These are phyloP conservation scores for Phytopythium vexans DNA, from an alignment of 352 stramenopile genomes.

Conservation along the genomic window DNA sequence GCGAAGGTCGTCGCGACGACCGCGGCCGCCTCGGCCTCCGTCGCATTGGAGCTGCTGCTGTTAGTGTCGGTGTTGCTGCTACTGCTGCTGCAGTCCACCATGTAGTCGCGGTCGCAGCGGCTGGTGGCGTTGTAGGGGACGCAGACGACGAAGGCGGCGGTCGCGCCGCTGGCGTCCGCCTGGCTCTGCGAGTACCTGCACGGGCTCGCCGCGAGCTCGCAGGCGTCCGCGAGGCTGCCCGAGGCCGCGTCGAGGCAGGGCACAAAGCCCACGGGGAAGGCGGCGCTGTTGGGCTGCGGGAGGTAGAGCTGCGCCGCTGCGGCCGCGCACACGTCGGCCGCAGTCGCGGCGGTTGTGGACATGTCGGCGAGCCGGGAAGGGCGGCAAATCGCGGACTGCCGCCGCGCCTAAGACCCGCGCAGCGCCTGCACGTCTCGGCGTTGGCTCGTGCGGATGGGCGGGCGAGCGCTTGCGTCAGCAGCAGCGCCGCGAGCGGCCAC, in stretches of 20 bases:
- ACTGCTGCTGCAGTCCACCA: slow-evolving; percentile 1
- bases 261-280: background rate
- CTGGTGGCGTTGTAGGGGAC: slow-evolving; percentile 7
- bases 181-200: background rate
- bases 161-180: slow-evolving; percentile 1
- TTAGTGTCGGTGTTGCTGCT: too few species aligned
- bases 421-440: too few species aligned
- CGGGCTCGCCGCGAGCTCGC: background rate
- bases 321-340: background rate
- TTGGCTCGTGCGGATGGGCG: background rate
- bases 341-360: background rate
- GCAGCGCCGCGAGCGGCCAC: too few species aligned
- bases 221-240: background rate
- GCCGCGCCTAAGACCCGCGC: too few species aligned
- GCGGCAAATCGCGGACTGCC: too few species aligned
- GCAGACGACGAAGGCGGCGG: slow-evolving; percentile 4
- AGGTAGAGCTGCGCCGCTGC: slow-evolving; percentile 1
- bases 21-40: background rate
- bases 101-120: slow-evolving; percentile 4
- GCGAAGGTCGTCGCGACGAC: background rate
- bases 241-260: background rate
- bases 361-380: background rate
- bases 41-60: too few species aligned
- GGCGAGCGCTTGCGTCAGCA: background rate
- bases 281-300: background rate